Conservation (phyloP, 768 basidiomycete genomes). For the Agrocybe pediades region DNA sequence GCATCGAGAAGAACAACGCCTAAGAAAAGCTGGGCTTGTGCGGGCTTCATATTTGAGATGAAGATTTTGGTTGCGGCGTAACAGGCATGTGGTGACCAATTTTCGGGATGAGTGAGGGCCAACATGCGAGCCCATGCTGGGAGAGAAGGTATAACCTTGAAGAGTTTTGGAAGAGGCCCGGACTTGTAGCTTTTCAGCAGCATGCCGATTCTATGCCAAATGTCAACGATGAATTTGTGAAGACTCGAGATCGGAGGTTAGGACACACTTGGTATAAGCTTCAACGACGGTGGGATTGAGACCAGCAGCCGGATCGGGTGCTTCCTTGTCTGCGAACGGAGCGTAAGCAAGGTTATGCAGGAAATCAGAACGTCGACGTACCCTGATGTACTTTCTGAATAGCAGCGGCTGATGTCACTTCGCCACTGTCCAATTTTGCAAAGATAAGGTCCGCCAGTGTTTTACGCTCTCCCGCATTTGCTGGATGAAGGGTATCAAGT, state of each 20-base stretch:
- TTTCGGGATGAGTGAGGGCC: constrained; percentile 87
- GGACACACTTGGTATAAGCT: constrained; percentile 84
- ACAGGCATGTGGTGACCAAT: constrained; percentile 96
- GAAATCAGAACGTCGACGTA: constrained; percentile 18
- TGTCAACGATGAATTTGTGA: neutral
- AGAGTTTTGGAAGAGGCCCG: constrained; percentile 92
- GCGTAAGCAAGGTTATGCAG: neutral
- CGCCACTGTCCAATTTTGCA: constrained; percentile 78
- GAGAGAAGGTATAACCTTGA: constrained; percentile 97
- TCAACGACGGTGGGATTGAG: constrained; percentile 92
- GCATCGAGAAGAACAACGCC: constrained; percentile 90
- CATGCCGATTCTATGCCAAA: constrained; percentile 67
- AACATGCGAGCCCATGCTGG: constrained; percentile 96
- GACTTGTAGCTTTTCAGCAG: constrained; percentile 90
- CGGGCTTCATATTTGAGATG: constrained; percentile 95
- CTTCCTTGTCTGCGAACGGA: constrained; percentile 41
- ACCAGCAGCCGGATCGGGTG: constrained; percentile 81
- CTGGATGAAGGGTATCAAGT: constrained; percentile 78
- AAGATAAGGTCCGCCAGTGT: constrained; percentile 98
- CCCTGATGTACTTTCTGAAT: constrained; percentile 67
- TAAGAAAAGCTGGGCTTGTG: constrained; percentile 90
- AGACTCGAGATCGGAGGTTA: neutral
- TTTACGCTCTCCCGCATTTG: constrained; percentile 72
- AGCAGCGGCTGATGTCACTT: constrained; percentile 51
- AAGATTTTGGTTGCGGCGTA: constrained; percentile 94